A percentile compares a stretch with the other conserved stretches of the same genome.
Conservation (phyloP, 306 rosid species). For the Cucurbita pepo region DNA sequence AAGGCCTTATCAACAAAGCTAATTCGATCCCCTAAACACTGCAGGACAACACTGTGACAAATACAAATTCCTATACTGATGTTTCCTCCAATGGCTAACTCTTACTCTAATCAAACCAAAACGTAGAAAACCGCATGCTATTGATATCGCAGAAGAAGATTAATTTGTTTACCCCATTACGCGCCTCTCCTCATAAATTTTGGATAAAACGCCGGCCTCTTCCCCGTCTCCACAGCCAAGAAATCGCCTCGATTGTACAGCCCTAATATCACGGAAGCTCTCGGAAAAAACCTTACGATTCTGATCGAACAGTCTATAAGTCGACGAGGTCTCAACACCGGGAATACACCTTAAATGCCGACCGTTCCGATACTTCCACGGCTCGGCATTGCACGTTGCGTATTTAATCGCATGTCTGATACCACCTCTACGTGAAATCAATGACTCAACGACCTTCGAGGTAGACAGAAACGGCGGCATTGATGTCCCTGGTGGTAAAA, state of each 20-base stretch:
- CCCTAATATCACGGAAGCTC: constrained; percentile 1
- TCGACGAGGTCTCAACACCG: constrained; percentile 12
- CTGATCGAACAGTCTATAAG: constrained; percentile 14
- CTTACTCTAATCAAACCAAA: not conserved
- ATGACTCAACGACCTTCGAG: constrained; percentile 36
- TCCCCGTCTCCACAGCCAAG: constrained; percentile 87
- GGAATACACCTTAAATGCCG: constrained; percentile 24
- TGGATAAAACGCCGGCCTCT: constrained; percentile 53
- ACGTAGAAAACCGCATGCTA: not conserved
- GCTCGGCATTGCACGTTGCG: constrained; percentile 4
- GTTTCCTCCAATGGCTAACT: not conserved
- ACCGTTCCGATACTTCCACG: constrained; percentile 9
- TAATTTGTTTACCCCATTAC: constrained; percentile 48
- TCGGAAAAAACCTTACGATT: constrained; percentile 1
- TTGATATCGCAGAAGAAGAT: not conserved
- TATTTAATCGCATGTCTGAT: constrained; percentile 22
- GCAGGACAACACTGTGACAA: not conserved
- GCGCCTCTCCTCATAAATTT: constrained; percentile 69
- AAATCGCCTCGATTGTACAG: constrained; percentile 40
- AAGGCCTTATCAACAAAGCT: not conserved
- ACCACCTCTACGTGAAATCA: constrained; percentile 27
- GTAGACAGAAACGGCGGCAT: constrained; percentile 62
- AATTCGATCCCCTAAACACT: not conserved
- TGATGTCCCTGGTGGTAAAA: constrained; percentile 5
- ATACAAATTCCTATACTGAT: not conserved